Conservation (phyloP, 176 grass and related monocot species). For the Lolium rigidum region DNA sequence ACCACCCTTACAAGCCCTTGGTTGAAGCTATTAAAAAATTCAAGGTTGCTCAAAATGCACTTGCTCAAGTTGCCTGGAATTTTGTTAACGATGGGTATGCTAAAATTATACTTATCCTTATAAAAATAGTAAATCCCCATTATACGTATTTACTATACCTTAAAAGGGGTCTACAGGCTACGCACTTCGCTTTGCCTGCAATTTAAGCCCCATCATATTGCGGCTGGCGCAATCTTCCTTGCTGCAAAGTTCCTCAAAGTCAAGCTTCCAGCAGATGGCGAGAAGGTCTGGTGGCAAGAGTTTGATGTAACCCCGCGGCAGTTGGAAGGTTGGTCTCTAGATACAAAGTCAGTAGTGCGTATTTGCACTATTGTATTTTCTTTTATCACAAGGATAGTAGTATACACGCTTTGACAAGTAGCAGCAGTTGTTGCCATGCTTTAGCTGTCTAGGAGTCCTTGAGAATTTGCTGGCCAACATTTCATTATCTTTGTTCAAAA, state of each 20-base stretch:
- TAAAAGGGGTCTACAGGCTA: conserved; percentile 79
- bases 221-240: conserved; percentile 93
- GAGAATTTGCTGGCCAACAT: neutral
- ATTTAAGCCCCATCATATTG: conserved; percentile 96
- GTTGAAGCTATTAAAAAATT: conserved; percentile 96
- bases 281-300: conserved; percentile 96
- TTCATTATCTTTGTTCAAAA: conserved; percentile 9
- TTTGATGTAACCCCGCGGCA: conserved; percentile 95
- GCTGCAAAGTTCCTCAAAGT: conserved; percentile 97
- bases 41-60: conserved; percentile 88
- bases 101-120: conserved; percentile 65
- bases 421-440: neutral
- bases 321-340: conserved; percentile 87
- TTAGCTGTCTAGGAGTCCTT: conserved; percentile 28
- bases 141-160: conserved; percentile 71
- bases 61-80: conserved; percentile 99
- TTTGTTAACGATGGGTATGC: conserved; percentile 99
- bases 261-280: conserved; percentile 93
- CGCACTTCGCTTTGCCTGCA: conserved; percentile 94
- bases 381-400: neutral
- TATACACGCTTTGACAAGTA: neutral
- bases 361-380: conserved; percentile 33
- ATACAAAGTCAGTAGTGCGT: conserved; percentile 40
- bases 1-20: conserved; percentile 90
- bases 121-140: conserved; percentile 35